phyloP scores from a whole-genome alignment of 495 filamentous ascomycete species.

The Neurospora tetrasperma region DNA sequence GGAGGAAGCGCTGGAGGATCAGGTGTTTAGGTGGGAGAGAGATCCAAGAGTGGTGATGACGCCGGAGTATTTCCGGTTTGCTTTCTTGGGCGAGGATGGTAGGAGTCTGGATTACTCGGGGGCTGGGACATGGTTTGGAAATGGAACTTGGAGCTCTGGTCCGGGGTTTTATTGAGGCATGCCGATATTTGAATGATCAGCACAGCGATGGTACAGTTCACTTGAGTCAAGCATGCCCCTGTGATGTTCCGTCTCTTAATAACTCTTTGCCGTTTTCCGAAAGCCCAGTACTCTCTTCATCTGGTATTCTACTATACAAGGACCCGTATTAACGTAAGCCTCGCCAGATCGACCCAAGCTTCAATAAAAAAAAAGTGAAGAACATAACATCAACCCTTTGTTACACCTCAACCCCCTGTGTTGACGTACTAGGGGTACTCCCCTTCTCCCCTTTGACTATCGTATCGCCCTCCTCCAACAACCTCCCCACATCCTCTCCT shows the following conservation, averaged over 20 bases:
- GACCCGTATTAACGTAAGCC: background rate
- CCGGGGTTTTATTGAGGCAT: slow-evolving; percentile 10
- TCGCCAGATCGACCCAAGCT: background rate
- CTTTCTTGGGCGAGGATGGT: slow-evolving; percentile 6
- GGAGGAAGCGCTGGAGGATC: slow-evolving; percentile 8
- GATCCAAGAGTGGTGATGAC: slow-evolving; percentile 1
- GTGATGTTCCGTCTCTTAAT: background rate
- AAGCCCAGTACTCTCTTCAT: background rate
- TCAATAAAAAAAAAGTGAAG: background rate
- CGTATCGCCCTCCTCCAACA: slow-evolving; percentile 44
- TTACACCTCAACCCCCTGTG: background rate
- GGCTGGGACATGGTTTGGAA: slow-evolving; percentile 20
- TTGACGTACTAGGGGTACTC: background rate
- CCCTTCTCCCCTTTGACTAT: slow-evolving; percentile 26
- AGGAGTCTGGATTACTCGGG: slow-evolving; percentile 13
- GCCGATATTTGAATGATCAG: too few relatives aligned
- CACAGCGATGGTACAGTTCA: background rate
- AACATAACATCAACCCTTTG: background rate
- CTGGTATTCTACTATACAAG: background rate
- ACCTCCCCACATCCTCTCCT: slow-evolving; percentile 35
- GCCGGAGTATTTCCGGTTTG: slow-evolving; percentile 19
- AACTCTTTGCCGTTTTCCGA: background rate
- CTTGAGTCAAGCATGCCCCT: background rate
- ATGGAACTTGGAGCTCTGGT: slow-evolving; percentile 18
- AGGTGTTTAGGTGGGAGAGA: slow-evolving; percentile 14